Conservation (phyloP, 495 filamentous ascomycete genomes). For the Trichoderma virens region DNA sequence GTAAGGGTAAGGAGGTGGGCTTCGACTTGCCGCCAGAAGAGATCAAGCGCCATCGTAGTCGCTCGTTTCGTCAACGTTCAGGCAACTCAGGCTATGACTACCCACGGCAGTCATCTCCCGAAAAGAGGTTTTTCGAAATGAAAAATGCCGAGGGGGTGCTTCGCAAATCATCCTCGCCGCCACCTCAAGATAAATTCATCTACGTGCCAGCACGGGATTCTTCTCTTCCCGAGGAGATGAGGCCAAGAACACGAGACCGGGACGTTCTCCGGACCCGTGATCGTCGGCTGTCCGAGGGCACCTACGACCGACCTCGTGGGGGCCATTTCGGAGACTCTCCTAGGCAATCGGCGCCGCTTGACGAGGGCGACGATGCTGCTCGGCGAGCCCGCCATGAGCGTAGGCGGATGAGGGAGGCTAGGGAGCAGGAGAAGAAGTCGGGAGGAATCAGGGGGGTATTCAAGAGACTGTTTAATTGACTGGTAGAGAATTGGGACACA, state of each 20-base stretch:
- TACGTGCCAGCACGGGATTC: background rate
- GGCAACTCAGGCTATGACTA: background rate
- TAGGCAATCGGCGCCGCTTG: slow-evolving; percentile 1
- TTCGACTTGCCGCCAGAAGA: background rate
- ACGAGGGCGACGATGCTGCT: background rate
- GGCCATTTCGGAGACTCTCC: background rate
- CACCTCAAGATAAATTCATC: background rate
- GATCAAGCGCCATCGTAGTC: background rate
- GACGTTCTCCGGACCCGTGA: background rate
- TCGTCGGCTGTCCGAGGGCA: background rate
- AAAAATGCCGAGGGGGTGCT: slow-evolving; percentile 19
- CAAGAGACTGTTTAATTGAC: slow-evolving; percentile 6
- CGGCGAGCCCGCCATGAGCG: slow-evolving; percentile 3
- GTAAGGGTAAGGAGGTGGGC: slow-evolving; percentile 6
- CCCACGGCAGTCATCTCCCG: slow-evolving; percentile 9
- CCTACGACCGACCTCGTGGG: background rate
- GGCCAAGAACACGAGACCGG: slow-evolving; percentile 11
- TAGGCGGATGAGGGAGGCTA: slow-evolving; percentile 2
- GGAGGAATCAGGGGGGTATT: background rate
- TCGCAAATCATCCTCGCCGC: background rate
- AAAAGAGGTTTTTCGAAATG: slow-evolving; percentile 23
- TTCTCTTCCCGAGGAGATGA: slow-evolving; percentile 14
- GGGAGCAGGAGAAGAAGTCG: slow-evolving; percentile 10
- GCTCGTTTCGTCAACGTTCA: background rate
- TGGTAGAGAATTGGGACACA: background rate